Evolutionary conservation across 2,329 filamentous ascomycete genomes (phyloP), one percentile per base, ranked within the genome.

Genomic region (Penicillium sp.): DNA sequence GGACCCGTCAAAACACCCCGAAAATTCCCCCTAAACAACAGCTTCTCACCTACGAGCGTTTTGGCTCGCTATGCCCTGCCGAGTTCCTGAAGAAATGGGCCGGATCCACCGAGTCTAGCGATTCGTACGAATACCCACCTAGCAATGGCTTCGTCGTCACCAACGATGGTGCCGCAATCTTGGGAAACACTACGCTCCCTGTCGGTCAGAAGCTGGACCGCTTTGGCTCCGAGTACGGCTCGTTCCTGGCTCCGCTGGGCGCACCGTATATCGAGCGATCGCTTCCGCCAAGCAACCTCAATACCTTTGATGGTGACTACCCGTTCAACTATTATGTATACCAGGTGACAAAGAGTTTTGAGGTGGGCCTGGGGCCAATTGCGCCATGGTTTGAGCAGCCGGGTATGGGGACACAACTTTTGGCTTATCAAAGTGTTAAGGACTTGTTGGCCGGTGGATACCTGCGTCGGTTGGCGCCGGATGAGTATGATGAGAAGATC

Each of bases 321-420:
- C 74, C 74, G 1, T 75, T 71, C 56, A 76, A 74, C 47, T 78
- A 78, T 52, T 68, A 74, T 42, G 64, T 77, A 0, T 78, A 77
- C 57, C 55, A 67, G 16, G 74, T 78, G 3, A 52, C 61, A 5
- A 66, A 64, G 51, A 53, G 63, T 0, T 64, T 78, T 3, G 55
- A 57, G 3, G 73, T 75, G 0, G 45, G 66, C 0, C 59, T 70
- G 7, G 76, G 75, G 0, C 74, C 74, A 0, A 74, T 77, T 49
- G 69, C 71, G 1, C 66, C 71, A 7, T 77, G 71, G 73, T 78
- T 77, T 47, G 73, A 73, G 7, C 74, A 78, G 62, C 73, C 73
- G 0, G 76, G 76, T 0, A 64, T 74, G 29, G 75, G 75, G 28
- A 57, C 72, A 35, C 65, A 71, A 40, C 68, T 62, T 39, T 47